Evolutionary conservation across 768 basidiomycete genomes (phyloP).

Genomic region (Kwoniella botswanensis): DNA sequence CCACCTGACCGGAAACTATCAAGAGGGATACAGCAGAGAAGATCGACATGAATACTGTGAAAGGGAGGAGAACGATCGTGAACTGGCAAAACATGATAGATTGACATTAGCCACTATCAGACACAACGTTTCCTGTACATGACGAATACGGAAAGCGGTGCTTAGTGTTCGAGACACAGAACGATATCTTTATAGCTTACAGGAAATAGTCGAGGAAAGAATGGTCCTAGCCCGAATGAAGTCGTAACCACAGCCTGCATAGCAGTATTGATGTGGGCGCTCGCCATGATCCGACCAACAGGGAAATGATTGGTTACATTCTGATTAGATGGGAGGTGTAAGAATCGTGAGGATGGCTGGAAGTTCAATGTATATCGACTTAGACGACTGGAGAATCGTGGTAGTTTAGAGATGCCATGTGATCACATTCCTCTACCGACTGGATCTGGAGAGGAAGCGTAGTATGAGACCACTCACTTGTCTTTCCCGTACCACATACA

Average conservation of each 20-base stretch:
- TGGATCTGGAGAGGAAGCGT: background rate
- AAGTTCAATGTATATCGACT: background rate
- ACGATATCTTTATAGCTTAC: background rate
- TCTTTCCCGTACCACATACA: slow-evolving; percentile 2
- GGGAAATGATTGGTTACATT: slow-evolving; percentile 11
- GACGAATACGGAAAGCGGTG: background rate
- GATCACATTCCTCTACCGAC: background rate
- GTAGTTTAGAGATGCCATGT: background rate
- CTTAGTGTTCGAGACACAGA: background rate
- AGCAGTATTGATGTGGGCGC: background rate
- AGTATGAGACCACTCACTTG: background rate
- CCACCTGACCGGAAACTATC: background rate
- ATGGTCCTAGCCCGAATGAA: background rate
- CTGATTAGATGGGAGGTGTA: background rate
- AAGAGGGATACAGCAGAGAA: background rate
- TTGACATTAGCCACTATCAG: background rate
- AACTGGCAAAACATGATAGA: background rate
- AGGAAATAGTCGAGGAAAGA: background rate
- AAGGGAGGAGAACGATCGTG: background rate
- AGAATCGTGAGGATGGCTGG: slow-evolving; percentile 2
- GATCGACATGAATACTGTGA: background rate
- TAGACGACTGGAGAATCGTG: background rate
- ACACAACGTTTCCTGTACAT: background rate
- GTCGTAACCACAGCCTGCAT: background rate
- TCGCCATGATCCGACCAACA: background rate